Base-by-base conservation (phyloP, 1,139 yeast genomes). In the Sugiyamaella sp. region DNA sequence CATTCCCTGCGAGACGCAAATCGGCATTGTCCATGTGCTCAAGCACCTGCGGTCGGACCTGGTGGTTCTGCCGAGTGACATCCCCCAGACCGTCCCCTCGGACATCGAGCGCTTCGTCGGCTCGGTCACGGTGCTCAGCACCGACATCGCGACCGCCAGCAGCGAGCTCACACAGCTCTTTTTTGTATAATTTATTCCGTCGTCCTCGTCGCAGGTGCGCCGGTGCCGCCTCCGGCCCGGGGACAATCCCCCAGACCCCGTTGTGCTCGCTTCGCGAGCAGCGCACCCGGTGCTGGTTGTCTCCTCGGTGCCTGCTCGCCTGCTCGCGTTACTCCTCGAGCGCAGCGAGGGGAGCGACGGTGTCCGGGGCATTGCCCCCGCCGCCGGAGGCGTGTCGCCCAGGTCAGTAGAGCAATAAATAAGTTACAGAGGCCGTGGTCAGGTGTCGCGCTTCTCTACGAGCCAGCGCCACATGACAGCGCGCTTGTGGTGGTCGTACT, bases 41-140 rank as follows among this genome's bases (percentile, higher is more conserved):
- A 68, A 68, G 55, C 72, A 68, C 46, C 52, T 68, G 24, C 57
- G 68, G 21, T 62, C 72, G 1, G 65, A 66, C 21, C 53, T 60
- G 46, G 68, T 63, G 20, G 59, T 67, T 6, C 52, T 66, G 2
- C 64, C 68, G 4, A 50, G 54, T 12, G 68, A 66, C 22, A 57
- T 60, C 19, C 55, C 60, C 2, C 54, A 49, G 21, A 55, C 54
- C 5, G 56, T 51, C 8, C 55, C 56, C 4, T 49, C 53, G 2
- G 64, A 60, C 19, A 57, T 67, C 39, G 56, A 53, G 9, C 46
- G 61, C 37, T 67, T 65, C 53, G 70, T 66, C 22, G 68, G 68
- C 1, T 45, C 56, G 1, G 52, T 60, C 12, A 55, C 47, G 19
- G 52, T 54, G 20, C 55, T 66, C 24, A 54, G 55, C 20, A 47